phyloP scores from a whole-genome alignment of 768 basidiomycete genomes.

The Hortiboletus flavorubellus region DNA sequence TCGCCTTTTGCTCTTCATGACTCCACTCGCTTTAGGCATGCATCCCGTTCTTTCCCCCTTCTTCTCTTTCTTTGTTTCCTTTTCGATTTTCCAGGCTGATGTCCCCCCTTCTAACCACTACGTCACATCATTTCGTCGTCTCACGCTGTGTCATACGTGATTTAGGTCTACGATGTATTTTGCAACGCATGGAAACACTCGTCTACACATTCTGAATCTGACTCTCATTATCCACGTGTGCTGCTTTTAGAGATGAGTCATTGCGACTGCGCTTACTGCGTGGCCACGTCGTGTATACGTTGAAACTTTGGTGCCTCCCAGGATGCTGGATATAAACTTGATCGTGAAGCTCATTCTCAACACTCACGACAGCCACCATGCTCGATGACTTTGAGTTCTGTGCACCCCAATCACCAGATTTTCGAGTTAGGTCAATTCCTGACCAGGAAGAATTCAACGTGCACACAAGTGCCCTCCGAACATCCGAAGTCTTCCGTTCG shows the following conservation, averaged over 20 bases:
- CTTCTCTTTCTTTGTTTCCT: slow-evolving; percentile 13
- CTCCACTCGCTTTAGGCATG: slow-evolving; percentile 25
- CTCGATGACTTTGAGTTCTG: slow-evolving; percentile 29
- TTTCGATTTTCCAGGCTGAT: slow-evolving; percentile 32
- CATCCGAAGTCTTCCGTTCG: slow-evolving; percentile 66
- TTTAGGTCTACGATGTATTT: slow-evolving; percentile 39
- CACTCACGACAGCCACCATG: slow-evolving; percentile 6
- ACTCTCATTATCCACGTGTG: slow-evolving; percentile 1
- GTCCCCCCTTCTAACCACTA: slow-evolving; percentile 26
- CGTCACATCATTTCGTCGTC: slow-evolving; percentile 33
- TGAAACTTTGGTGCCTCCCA: neutral
- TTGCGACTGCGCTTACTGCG: slow-evolving; percentile 8
- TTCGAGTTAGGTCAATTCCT: slow-evolving; percentile 50
- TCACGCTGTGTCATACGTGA: slow-evolving; percentile 39
- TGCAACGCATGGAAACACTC: slow-evolving; percentile 35
- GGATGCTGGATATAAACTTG: slow-evolving; percentile 7
- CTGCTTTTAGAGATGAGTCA: slow-evolving; percentile 4
- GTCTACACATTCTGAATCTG: slow-evolving; percentile 13
- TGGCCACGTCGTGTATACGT: slow-evolving; percentile 21
- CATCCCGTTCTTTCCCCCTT: slow-evolving; percentile 18
- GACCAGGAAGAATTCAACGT: slow-evolving; percentile 52
- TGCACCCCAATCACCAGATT: slow-evolving; percentile 48
- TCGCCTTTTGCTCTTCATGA: slow-evolving; percentile 29
- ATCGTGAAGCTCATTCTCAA: neutral
- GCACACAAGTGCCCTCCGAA: slow-evolving; percentile 44